A percentile compares a stretch with the other conserved stretches of the same genome.
These are phyloP conservation scores for Talaromyces sp. DNA, from an alignment of 2,329 filamentous ascomycete genomes.

Conservation along the genomic window DNA sequence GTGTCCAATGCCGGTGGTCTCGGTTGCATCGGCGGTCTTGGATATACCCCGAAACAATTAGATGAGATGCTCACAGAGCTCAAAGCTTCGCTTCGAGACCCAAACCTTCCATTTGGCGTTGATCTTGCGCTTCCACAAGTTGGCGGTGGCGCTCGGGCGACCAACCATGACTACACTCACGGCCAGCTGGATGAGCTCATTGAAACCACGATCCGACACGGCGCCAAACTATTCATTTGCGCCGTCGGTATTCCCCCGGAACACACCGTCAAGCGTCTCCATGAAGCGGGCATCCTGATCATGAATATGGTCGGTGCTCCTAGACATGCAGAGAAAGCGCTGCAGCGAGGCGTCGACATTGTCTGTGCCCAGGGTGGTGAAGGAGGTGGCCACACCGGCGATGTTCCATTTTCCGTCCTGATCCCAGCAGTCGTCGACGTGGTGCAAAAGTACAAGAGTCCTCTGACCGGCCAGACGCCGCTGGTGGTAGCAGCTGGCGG, in stretches of 20 bases:
- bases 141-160: slow-evolving; percentile 75
- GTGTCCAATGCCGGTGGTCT: slow-evolving; percentile 86
- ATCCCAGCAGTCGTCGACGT: slow-evolving; percentile 85
- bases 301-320: slow-evolving; percentile 99
- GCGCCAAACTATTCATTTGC: slow-evolving; percentile 78
- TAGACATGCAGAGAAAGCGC: slow-evolving; percentile 82
- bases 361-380: slow-evolving; percentile 91
- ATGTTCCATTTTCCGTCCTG: slow-evolving; percentile 78
- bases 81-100: slow-evolving; percentile 64
- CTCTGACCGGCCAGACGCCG: slow-evolving; percentile 64
- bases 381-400: slow-evolving; percentile 87
- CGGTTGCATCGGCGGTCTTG: slow-evolving; percentile 57
- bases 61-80: slow-evolving; percentile 78
- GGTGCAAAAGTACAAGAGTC: slow-evolving; percentile 64
- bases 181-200: slow-evolving; percentile 85
- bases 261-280: slow-evolving; percentile 67
- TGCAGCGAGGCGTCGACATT: slow-evolving; percentile 82
- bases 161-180: slow-evolving; percentile 92
- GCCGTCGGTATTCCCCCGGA: slow-evolving; percentile 83
- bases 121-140: slow-evolving; percentile 89
- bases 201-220: slow-evolving; percentile 76
- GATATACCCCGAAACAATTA: slow-evolving; percentile 70
- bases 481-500: slow-evolving; percentile 87
- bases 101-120: slow-evolving; percentile 77
- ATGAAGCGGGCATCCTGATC: slow-evolving; percentile 72